phyloP scores from a whole-genome alignment of 192 early-diverging fungal species.

The Podila verticillata region DNA sequence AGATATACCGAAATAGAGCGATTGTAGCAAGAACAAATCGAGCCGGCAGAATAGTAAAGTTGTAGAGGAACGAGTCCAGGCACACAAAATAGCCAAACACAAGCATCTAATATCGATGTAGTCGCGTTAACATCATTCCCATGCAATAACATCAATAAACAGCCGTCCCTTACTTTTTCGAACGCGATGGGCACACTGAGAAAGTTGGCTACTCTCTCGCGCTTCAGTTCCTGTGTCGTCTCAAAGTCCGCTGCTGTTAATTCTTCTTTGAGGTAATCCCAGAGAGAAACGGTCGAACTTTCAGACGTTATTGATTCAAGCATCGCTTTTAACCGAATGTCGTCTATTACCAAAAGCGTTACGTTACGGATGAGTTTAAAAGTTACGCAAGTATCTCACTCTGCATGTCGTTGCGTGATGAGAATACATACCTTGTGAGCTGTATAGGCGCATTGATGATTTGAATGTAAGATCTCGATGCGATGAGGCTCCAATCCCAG shows the following conservation, averaged over 20 bases:
- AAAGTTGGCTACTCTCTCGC: constrained; percentile 88
- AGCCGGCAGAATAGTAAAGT: constrained; percentile 93
- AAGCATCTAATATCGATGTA: constrained; percentile 69
- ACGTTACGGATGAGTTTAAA: too few species aligned
- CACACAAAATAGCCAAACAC: constrained; percentile 92
- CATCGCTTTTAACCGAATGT: constrained; percentile 25
- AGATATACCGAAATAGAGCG: constrained; percentile 50
- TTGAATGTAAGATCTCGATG: too few species aligned
- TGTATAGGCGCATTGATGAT: too few species aligned
- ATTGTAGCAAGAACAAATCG: constrained; percentile 79
- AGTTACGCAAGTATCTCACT: too few species aligned
- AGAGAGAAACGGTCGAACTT: constrained; percentile 47
- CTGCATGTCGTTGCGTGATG: too few species aligned
- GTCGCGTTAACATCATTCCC: background rate
- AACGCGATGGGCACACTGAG: constrained; percentile 87
- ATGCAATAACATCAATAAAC: background rate
- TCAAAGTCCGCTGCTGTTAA: constrained; percentile 74
- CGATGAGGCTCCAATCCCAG: too few species aligned
- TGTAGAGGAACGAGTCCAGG: constrained; percentile 94
- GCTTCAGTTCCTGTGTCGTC: constrained; percentile 81
- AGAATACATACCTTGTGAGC: too few species aligned
- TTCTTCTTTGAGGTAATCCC: constrained; percentile 72
- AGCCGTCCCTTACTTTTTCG: constrained; percentile 73
- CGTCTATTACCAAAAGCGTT: constrained; percentile 9
- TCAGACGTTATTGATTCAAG: constrained; percentile 34